Evolutionary conservation across 805 yeast genomes (phyloP).

Genomic region (Starmera caribaea): DNA sequence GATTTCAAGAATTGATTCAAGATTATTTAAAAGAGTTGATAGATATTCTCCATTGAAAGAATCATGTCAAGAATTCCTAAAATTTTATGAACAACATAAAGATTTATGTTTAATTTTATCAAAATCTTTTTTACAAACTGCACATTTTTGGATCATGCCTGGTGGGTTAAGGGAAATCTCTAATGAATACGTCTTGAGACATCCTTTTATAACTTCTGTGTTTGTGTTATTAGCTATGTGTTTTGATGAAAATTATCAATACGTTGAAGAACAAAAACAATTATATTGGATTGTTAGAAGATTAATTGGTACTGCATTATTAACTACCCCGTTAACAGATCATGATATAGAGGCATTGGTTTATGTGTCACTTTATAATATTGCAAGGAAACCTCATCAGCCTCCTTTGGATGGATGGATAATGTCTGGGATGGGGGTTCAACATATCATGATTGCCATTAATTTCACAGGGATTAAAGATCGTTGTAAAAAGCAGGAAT

Average conservation of each 20-base stretch:
- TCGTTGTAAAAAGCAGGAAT: conserved; percentile 21
- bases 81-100: conserved; percentile 35
- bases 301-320: conserved; percentile 37
- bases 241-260: conserved; percentile 41
- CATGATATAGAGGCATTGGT: conserved; percentile 53
- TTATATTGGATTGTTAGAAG: conserved; percentile 39
- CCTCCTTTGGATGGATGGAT: conserved; percentile 43
- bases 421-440: conserved; percentile 41
- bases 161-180: conserved; percentile 45
- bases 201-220: conserved; percentile 46
- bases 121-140: conserved; percentile 37
- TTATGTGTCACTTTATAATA: conserved; percentile 43
- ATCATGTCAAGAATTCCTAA: conserved; percentile 33
- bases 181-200: conserved; percentile 34
- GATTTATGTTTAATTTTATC: conserved; percentile 34
- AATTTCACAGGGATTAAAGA: conserved; percentile 33
- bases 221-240: conserved; percentile 46
- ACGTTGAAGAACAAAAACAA: conserved; percentile 36
- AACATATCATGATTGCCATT: conserved; percentile 36
- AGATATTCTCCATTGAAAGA: conserved; percentile 20
- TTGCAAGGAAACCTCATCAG: conserved; percentile 45
- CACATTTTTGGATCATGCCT: conserved; percentile 55
- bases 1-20: conserved; percentile 27
- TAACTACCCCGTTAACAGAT: conserved; percentile 43
- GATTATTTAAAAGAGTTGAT: conserved; percentile 25